Evolutionary conservation across 169 alveolate genomes (phyloP).

Genomic region (Eimeria necatrix): DNA sequence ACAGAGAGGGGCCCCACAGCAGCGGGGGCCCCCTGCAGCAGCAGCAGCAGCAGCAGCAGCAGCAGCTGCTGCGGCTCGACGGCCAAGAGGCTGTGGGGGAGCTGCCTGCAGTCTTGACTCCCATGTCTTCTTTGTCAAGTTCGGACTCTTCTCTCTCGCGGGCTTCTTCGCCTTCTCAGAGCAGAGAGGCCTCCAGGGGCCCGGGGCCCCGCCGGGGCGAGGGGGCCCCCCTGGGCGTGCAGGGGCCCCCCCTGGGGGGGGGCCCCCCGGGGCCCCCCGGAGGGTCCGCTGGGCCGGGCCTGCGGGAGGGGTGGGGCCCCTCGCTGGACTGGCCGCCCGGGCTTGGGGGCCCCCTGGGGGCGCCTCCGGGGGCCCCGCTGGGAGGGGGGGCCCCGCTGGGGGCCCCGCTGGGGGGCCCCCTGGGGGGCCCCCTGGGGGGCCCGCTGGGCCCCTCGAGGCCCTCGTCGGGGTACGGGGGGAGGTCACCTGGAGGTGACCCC

Average conservation of each 20-base stretch:
- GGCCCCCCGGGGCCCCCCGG: no score
- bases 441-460: neutral
- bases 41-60: conserved; percentile 42
- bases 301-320: no score
- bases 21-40: neutral
- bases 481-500: neutral
- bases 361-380: no score
- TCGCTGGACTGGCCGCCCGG: no score
- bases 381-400: no score
- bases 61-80: neutral
- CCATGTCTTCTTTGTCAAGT: conserved; percentile 50
- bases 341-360: no score
- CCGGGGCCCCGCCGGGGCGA: neutral
- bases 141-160: conserved; percentile 27
- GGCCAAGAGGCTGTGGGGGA: conserved; percentile 18
- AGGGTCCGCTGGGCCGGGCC: no score
- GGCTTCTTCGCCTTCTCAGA: conserved; percentile 17
- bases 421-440: conserved; percentile 13
- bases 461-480: neutral
- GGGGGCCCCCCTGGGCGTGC: no score
- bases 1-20: neutral
- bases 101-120: neutral
- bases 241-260: no score
- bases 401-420: neutral
- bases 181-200: neutral